Base-by-base conservation (phyloP, 306 rosid species). In the Dalbergia cochinchinensis region DNA sequence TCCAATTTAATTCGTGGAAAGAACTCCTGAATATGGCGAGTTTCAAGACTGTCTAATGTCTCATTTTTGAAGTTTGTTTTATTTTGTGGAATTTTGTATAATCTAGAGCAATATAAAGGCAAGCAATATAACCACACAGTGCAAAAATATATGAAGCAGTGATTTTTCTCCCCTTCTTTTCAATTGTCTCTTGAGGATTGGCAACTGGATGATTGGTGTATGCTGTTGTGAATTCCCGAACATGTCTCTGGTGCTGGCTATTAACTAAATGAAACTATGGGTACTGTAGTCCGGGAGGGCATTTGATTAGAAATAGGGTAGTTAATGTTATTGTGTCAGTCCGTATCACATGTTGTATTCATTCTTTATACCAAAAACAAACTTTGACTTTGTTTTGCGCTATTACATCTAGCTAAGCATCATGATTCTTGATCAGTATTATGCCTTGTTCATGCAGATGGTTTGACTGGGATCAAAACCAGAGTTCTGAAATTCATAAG, bases 391-490 rank as follows among this genome's bases (percentile, higher is more conserved):
- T 69, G 8, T 60, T 69, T 53, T 74, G 55, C 14, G 51, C 59
- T 59, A 35, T 42, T 58, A 39, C 80, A 51, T 70, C 59, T 58
- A 50, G 47, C 59, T 70, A 35, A 70, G 18, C 54, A 57, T 63
- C 69, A 63, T 26, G 31, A 26, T 26, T 54, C 34, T 16, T 47
- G 47, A 78, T 75, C 77, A 41, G 37, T 65, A 75, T 75, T 50
- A 39, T 58, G 68, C 71, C 63, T 65, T 76, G 55, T 58, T 44
- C 65, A 14, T 85, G 72, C 88, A 95, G 99, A 82, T 88, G 88
- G 92, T 93, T 89, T 83, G 89, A 89, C 34, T 89, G 90, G 93
- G 89, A 86, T 45, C 74, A 22, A 64, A 83, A 81, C 45, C 37
- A 81, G 75, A 75, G 71, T 13, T 35, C 72, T 39, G 91, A 89